Evolutionary conservation across 768 basidiomycete genomes (phyloP), one percentile per base, ranked within the genome.

Genomic region (Lactifluus piperatus): DNA sequence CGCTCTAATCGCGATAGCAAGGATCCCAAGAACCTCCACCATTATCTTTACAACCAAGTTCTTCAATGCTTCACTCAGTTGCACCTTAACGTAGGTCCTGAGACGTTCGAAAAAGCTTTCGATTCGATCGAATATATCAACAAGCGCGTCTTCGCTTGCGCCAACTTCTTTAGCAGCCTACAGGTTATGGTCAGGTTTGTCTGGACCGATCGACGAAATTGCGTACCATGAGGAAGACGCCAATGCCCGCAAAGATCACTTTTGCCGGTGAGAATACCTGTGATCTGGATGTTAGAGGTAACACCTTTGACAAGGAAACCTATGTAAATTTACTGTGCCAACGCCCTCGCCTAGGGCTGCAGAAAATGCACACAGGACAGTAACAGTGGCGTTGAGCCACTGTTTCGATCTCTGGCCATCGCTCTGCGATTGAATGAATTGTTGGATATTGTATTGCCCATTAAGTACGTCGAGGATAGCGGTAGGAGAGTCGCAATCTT

Each of bases 311-410:
- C 14, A 11, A 41, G 13, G 18, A 4, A 11, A 34, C 34, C 10
- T 30, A 8, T 30, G n/a, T n/a, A 54, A 16, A 20, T 22, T 29
- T 29, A 56, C 47, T 20, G 29, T 13, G 9, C 47, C 37, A 7
- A 37, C 20, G 3, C 46, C 27, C 16, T 32, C 46, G 14, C 55
- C 37, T 1, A 49, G 36, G 2, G 37, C 22, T 4, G 4, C 26
- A 39, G 55, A 56, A 41, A 56, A 49, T 7, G 34, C 46, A 24
- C 37, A 56, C 1, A 56, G 27, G n/a, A 56, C 47, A 11, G 29
- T 56, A 16, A 27, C 55, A 29, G 55, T 56, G 14, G 55, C 20
- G 5, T 41, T 30, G 37, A 56, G 55, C 46, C 46, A 56, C n/a
- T 39, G n/a, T 20, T 41, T 48, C 10, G 37, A 30, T 2, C 37